Percentiles rank a stretch among this genome's conserved stretches.
Conservation (phyloP, 495 filamentous ascomycete species). For the Ramalina intermedia region DNA sequence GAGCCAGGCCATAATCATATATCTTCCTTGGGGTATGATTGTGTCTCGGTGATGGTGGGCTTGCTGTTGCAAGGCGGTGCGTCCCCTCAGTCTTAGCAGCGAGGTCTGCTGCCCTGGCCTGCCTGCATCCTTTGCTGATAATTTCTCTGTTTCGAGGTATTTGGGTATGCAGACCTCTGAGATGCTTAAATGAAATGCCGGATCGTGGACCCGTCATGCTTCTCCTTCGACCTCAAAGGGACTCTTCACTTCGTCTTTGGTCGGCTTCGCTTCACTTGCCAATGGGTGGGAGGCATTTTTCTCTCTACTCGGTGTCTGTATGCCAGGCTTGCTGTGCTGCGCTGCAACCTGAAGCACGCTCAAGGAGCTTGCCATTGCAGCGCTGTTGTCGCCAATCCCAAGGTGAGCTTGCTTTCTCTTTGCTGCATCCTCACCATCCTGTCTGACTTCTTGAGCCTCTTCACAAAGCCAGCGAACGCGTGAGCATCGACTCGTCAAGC, state of each 20-base stretch:
- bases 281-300: neutral
- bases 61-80: too few species aligned
- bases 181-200: too few species aligned
- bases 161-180: too few species aligned
- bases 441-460: constrained; percentile 20
- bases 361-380: constrained; percentile 33
- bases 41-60: too few species aligned
- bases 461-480: constrained; percentile 69
- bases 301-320: constrained; percentile 60
- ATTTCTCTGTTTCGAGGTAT: too few species aligned
- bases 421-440: constrained; percentile 24
- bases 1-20: too few species aligned
- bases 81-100: too few species aligned
- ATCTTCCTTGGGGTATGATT: too few species aligned
- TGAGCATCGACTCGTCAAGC: constrained; percentile 68
- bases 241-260: constrained; percentile 5
- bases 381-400: constrained; percentile 31
- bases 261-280: neutral
- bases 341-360: constrained; percentile 67
- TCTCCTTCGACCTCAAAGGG: constrained; percentile 17
- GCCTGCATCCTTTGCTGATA: too few species aligned
- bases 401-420: constrained; percentile 18
- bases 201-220: neutral
- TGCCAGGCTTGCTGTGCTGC: constrained; percentile 70
- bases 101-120: too few species aligned